Base-by-base conservation (phyloP, 2,329 filamentous ascomycete species). In the Nothophaeocryptopus gaeumannii region DNA sequence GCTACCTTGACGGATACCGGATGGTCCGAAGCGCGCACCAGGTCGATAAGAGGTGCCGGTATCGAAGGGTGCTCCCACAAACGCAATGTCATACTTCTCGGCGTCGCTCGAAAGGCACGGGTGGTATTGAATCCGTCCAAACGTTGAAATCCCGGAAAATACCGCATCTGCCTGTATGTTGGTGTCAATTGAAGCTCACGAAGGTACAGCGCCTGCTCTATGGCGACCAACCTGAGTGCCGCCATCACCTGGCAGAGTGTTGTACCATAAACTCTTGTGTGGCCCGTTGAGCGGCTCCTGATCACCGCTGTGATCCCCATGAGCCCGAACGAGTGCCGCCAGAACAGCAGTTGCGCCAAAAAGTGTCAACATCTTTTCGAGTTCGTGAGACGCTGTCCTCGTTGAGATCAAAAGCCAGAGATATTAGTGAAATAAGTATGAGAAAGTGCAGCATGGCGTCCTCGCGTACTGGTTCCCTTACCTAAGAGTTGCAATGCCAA, bases 1-100 rank as follows among this genome's bases (percentile, higher is more conserved):
- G 65, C 88, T 92, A 72, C 88, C 89, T 77, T 93, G 89, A 67
- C 91, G 85, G 63, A 96, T 96, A 36, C 89, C 88, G 38, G 89
- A 83, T 31, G 91, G 91, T 0, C 91, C 91, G 65, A 96, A 96
- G 8, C 91, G 82, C 36, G 75, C 75, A 30, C 71, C 71, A 14
- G 71, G 71, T 20, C 71, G 58, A 51, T 78, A 78, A 44, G 67
- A 71, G 0, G 76, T 74, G 16, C 74, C 71, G 2, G 74, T 77
- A 53, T 78, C 75, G 53, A 77, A 77, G 0, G 75, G 75, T 3
- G 71, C 75, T 2, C 75, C 75, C 3, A 78, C 64, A 35, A 78
- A 72, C 8, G 68, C 75, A 47, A 95, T 91, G 58, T 95, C 89
- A 61, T 86, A 95, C 62, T 84, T 81, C 58, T 85, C 83, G 20